phyloP scores from a whole-genome alignment of 164 flowering plant species.

The Piper longum region DNA sequence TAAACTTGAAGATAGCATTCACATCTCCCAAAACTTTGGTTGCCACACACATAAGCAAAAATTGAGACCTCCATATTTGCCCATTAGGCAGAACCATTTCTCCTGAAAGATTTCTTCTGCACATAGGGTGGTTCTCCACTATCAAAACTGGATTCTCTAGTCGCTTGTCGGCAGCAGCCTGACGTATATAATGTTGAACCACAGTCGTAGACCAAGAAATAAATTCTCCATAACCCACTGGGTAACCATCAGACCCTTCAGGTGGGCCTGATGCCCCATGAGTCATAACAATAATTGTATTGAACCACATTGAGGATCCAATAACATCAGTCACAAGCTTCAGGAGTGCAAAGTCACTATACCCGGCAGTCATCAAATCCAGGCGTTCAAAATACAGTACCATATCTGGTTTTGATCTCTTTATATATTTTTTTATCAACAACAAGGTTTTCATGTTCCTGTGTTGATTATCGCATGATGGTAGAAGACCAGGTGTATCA shows the following conservation, averaged over 20 bases:
- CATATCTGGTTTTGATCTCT: constrained; percentile 66
- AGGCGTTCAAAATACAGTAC: constrained; percentile 86
- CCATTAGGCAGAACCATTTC: constrained; percentile 83
- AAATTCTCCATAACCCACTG: constrained; percentile 59
- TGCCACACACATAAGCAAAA: constrained; percentile 58
- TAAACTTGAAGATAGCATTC: constrained; percentile 47
- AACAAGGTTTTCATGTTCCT: constrained; percentile 61
- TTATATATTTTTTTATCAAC: constrained; percentile 48
- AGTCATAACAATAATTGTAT: constrained; percentile 82
- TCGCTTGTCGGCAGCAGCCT: constrained; percentile 53
- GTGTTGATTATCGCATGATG: constrained; percentile 33
- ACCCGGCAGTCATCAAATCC: constrained; percentile 48
- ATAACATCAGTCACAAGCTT: constrained; percentile 77
- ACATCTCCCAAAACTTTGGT: constrained; percentile 77
- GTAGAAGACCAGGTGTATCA: constrained; percentile 90
- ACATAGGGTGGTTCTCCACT: constrained; percentile 80
- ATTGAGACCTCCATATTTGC: constrained; percentile 66
- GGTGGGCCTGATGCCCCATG: constrained; percentile 67
- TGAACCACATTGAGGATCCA: constrained; percentile 85
- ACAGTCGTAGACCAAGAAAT: constrained; percentile 45
- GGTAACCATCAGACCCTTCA: constrained; percentile 71
- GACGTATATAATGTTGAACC: constrained; percentile 60
- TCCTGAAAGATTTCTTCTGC: constrained; percentile 47
- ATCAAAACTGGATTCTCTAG: constrained; percentile 71
- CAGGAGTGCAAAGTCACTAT: constrained; percentile 63